phyloP scores from a whole-genome alignment of 2,329 filamentous ascomycete genomes.

The Tolypocladium paradoxum region DNA sequence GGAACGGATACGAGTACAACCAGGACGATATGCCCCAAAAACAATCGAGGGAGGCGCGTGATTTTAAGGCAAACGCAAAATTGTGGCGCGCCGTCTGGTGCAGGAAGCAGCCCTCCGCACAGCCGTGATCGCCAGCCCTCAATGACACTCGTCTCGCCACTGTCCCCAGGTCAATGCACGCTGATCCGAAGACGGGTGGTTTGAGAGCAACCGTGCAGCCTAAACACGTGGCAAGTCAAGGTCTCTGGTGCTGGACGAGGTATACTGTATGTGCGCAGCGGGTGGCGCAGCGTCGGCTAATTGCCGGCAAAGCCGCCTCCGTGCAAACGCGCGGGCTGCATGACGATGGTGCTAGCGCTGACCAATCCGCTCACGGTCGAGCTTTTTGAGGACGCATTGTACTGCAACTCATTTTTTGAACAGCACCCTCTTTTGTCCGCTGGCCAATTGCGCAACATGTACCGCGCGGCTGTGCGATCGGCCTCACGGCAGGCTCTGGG shows the following conservation, averaged over 20 bases:
- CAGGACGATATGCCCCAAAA: not conserved
- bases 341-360: not conserved
- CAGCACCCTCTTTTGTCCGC: not conserved
- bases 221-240: not conserved
- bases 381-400: not conserved
- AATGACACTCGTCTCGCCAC: not conserved
- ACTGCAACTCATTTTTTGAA: not conserved
- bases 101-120: not conserved
- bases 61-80: not conserved
- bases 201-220: not conserved
- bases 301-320: not conserved
- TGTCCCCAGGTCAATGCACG: not conserved
- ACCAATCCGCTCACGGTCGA: not conserved
- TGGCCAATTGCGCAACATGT: conserved; percentile 27
- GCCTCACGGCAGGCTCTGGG: conserved; percentile 33
- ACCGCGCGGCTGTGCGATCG: conserved; percentile 39
- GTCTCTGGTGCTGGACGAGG: no score
- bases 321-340: not conserved
- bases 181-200: not conserved
- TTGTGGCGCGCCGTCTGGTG: not conserved
- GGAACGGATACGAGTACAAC: not conserved
- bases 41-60: not conserved
- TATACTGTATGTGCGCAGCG: no score
- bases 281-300: not conserved
- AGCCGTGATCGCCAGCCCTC: not conserved